phyloP scores from a whole-genome alignment of 331 rosid species.

The Stylosanthes scabra region DNA sequence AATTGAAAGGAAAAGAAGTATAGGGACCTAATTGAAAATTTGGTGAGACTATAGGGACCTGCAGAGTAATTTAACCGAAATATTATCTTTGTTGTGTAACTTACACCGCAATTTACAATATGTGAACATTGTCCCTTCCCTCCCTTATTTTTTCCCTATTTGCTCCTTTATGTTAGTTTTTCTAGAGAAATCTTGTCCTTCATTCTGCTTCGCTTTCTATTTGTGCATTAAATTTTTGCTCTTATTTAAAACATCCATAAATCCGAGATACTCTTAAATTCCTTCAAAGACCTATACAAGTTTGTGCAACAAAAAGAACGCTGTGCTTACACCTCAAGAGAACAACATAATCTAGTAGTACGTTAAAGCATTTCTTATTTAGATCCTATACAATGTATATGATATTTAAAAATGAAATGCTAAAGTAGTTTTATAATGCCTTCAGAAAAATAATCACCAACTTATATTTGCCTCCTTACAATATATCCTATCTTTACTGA shows the following conservation, averaged over 20 bases:
- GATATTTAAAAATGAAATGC: background rate
- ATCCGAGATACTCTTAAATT: background rate
- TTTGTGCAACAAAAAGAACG: background rate
- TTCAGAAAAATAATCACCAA: conserved; percentile 18
- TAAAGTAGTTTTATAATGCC: conserved; percentile 11
- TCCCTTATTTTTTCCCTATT: background rate
- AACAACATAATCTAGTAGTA: background rate
- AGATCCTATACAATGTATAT: conserved; percentile 14
- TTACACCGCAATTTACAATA: background rate
- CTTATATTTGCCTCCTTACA: conserved; percentile 15
- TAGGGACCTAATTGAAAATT: no score
- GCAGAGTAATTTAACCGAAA: no score
- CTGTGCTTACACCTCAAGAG: background rate
- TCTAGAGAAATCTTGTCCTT: background rate
- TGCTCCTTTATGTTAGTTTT: background rate
- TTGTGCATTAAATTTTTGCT: background rate
- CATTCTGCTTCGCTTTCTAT: background rate
- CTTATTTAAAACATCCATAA: background rate
- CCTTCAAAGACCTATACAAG: background rate
- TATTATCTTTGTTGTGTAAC: background rate
- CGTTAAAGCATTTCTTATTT: background rate
- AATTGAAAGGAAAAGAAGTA: no score
- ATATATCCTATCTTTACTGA: conserved; percentile 18
- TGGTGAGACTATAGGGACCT: no score
- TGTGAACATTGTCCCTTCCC: background rate